Evolutionary conservation across 192 early-diverging fungal species (phyloP).

Genomic region (Linnemannia schmuckeri): DNA sequence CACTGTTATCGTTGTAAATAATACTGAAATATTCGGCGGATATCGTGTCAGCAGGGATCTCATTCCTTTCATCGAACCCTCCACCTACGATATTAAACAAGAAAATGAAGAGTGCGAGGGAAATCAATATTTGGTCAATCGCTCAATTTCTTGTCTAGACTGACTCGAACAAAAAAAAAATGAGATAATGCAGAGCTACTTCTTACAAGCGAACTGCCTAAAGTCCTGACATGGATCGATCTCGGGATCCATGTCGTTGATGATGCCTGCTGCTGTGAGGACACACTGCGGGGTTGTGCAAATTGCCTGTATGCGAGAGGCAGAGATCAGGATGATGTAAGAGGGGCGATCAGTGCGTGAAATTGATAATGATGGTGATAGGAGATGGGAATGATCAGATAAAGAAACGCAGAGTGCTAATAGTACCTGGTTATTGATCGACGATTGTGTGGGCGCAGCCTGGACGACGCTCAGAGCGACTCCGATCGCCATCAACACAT

Average conservation of each 20-base stretch:
- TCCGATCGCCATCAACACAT: background rate
- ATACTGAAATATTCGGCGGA: constrained; percentile 8
- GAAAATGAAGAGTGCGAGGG: background rate
- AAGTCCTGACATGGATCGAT: constrained; percentile 78
- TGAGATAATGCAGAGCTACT: background rate
- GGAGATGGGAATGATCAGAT: background rate
- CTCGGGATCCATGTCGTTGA: constrained; percentile 61
- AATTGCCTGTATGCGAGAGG: background rate
- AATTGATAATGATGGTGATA: background rate
- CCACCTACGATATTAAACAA: constrained; percentile 6
- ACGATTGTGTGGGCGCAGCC: background rate
- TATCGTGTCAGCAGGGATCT: constrained; percentile 4
- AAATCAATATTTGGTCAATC: background rate
- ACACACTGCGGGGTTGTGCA: constrained; percentile 69
- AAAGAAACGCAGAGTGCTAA: background rate
- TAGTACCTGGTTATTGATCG: background rate
- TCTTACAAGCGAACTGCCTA: constrained; percentile 71
- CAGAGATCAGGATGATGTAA: background rate
- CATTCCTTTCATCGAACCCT: constrained; percentile 12
- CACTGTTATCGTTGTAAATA: constrained; percentile 14
- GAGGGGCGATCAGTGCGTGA: background rate
- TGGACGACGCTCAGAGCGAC: background rate
- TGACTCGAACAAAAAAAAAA: background rate
- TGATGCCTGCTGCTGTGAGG: constrained; percentile 59
- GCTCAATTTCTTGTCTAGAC: background rate